A percentile compares a stretch with the other conserved stretches of the same genome.
Conservation (phyloP, 805 yeast genomes). For the Spathaspora arborariae region DNA sequence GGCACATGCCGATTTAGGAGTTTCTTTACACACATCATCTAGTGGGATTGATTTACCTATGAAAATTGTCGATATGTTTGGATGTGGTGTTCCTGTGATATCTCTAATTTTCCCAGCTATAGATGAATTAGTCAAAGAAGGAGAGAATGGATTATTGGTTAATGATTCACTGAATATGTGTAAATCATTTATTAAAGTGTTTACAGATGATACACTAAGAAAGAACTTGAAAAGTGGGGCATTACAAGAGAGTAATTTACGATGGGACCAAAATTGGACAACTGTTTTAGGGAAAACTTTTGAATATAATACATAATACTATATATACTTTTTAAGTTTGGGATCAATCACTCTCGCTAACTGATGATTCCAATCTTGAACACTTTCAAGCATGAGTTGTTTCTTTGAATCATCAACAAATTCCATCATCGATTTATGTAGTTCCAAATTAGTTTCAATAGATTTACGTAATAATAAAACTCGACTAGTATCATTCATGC, state of each 20-base stretch:
- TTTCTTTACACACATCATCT: conserved; percentile 86
- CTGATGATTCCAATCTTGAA: conserved; percentile 9
- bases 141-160: conserved; percentile 59
- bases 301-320: conserved; percentile 7
- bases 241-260: conserved; percentile 53
- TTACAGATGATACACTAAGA: conserved; percentile 29
- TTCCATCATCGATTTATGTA: conserved; percentile 1
- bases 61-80: conserved; percentile 96
- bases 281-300: conserved; percentile 36
- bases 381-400: conserved; percentile 8
- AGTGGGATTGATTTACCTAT: conserved; percentile 94
- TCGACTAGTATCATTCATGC: conserved; percentile 12
- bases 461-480: conserved; percentile 15
- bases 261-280: conserved; percentile 80
- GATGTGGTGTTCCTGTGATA: conserved; percentile 90
- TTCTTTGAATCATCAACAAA: background rate
- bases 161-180: conserved; percentile 25
- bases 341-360: conserved; percentile 2
- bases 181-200: conserved; percentile 21
- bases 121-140: conserved; percentile 67
- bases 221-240: conserved; percentile 63
- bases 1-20: conserved; percentile 78
- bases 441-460: conserved; percentile 2
- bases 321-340: background rate
- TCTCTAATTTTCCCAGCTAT: conserved; percentile 75